phyloP scores from a whole-genome alignment of 2,329 filamentous ascomycete species.

The Fusarium sp. region DNA sequence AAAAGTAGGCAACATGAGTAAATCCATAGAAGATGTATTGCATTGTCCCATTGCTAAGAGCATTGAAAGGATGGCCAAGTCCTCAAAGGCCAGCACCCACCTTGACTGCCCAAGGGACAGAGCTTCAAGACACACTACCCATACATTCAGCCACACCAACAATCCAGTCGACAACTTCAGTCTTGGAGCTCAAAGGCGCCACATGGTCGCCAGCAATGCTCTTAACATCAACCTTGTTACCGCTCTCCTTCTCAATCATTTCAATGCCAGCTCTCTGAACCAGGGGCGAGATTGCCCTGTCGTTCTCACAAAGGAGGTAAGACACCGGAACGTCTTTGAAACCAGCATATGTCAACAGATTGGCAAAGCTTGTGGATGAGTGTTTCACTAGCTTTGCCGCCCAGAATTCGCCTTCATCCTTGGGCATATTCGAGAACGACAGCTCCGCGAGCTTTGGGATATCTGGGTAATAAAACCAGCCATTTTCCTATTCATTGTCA shows the following conservation, averaged over 20 bases:
- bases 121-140: background rate
- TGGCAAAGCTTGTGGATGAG: constrained; percentile 49
- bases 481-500: constrained; percentile 44
- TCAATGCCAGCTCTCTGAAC: constrained; percentile 50
- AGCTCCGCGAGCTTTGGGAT: constrained; percentile 16
- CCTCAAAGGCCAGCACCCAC: background rate
- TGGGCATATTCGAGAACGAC: constrained; percentile 44
- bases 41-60: background rate
- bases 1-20: no score
- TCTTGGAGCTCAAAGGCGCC: constrained; percentile 43
- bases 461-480: constrained; percentile 43
- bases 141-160: background rate
- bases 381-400: constrained; percentile 40
- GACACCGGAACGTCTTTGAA: constrained; percentile 56
- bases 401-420: constrained; percentile 34
- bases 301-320: constrained; percentile 53
- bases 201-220: constrained; percentile 51
- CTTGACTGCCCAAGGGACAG: background rate
- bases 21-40: no score
- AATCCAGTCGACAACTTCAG: constrained; percentile 39
- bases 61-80: no score
- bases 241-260: constrained; percentile 50
- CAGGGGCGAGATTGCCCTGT: constrained; percentile 37
- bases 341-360: constrained; percentile 51
- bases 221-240: constrained; percentile 53